These are phyloP conservation scores for Diophrys sp. DNA, from an alignment of 73 alveolate species.

Conservation along the genomic window DNA sequence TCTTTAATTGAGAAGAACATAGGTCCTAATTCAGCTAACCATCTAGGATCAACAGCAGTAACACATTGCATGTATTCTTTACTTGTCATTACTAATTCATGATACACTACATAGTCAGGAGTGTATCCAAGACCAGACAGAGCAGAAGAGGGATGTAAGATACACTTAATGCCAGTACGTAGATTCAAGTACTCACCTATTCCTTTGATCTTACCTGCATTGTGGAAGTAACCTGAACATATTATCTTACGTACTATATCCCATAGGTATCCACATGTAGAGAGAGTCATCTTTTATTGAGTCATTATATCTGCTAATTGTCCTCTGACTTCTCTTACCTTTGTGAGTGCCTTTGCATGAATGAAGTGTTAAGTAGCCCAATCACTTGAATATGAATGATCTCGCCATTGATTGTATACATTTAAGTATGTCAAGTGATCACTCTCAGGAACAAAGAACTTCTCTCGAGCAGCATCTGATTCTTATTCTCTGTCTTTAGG, in stretches of 20 bases:
- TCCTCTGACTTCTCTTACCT: conserved; percentile 94
- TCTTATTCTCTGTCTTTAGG: conserved; percentile 99
- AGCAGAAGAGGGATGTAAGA: conserved; percentile 99
- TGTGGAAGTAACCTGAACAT: conserved; percentile 99
- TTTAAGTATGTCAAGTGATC: conserved; percentile 98
- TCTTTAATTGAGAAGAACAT: conserved; percentile 96
- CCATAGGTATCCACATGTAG: conserved; percentile 95
- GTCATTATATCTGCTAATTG: conserved; percentile 90
- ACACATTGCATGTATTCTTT: conserved; percentile 99
- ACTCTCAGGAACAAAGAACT: conserved; percentile 99
- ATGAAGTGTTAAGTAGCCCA: conserved; percentile 98
- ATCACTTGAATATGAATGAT: conserved; percentile 83
- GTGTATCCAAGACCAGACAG: conserved; percentile 98
- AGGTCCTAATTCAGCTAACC: conserved; percentile 99
- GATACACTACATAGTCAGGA: conserved; percentile 99
- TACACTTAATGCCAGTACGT: conserved; percentile 99
- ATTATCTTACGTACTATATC: conserved; percentile 98
- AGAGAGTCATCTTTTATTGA: conserved; percentile 70
- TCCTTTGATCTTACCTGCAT: conserved; percentile 98
- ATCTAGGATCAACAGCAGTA: conserved; percentile 99
- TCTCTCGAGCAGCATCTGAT: conserved; percentile 99
- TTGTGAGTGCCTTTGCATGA: conserved; percentile 96
- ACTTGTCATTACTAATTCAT: conserved; percentile 98
- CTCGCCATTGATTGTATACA: conserved; percentile 98
- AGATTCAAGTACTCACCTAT: conserved; percentile 98